These are phyloP conservation scores for Hylodesmum podocarpum DNA, from an alignment of 306 rosid genomes.

Conservation along the genomic window DNA sequence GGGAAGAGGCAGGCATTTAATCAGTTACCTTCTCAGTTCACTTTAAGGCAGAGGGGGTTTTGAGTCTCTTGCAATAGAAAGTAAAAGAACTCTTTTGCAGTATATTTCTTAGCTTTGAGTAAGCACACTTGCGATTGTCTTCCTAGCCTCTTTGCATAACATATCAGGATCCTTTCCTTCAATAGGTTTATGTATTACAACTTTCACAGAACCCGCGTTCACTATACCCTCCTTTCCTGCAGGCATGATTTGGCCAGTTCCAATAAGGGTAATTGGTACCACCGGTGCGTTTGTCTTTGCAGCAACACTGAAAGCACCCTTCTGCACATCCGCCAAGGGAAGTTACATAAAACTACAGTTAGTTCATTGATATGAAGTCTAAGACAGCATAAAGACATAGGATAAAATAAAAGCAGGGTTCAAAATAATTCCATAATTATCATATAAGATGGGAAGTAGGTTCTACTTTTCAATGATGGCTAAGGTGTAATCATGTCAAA, in stretches of 20 bases:
- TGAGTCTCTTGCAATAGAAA: constrained; percentile 25
- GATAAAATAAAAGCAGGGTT: not conserved
- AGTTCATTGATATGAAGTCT: constrained; percentile 13
- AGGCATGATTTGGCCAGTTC: constrained; percentile 95
- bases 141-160: constrained; percentile 74
- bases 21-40: constrained; percentile 25
- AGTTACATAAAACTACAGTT: constrained; percentile 5
- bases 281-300: constrained; percentile 72
- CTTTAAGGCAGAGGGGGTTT: constrained; percentile 14
- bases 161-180: constrained; percentile 56
- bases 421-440: not conserved
- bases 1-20: not conserved
- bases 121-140: constrained; percentile 55
- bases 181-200: constrained; percentile 75
- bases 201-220: constrained; percentile 71
- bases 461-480: not conserved
- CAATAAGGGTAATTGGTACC: constrained; percentile 85
- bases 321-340: constrained; percentile 53
- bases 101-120: constrained; percentile 46
- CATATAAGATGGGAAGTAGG: not conserved
- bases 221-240: constrained; percentile 74
- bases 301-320: constrained; percentile 97
- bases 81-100: constrained; percentile 7
- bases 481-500: no score
- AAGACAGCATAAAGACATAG: not conserved